A percentile compares a stretch with the other conserved stretches of the same genome.
These are phyloP conservation scores for Populus tremula DNA, from an alignment of 345 rosid species.

Conservation along the genomic window DNA sequence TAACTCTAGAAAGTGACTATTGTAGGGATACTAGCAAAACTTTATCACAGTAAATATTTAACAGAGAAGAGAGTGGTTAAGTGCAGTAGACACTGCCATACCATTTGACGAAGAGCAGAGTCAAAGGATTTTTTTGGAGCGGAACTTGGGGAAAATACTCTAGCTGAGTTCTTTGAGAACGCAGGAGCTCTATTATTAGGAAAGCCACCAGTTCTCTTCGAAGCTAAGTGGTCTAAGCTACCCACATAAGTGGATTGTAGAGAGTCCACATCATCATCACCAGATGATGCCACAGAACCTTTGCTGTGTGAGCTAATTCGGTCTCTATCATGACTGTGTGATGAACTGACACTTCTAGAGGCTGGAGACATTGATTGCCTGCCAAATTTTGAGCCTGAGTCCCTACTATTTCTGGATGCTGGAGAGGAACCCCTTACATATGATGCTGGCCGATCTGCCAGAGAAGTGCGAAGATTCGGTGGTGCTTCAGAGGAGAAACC, in stretches of 20 bases:
- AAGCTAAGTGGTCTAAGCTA: conserved; percentile 46
- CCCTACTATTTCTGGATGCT: conserved; percentile 84
- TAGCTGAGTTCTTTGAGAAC: conserved; percentile 56
- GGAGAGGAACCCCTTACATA: conserved; percentile 97
- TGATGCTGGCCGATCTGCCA: conserved; percentile 87
- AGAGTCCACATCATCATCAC: conserved; percentile 82
- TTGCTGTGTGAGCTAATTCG: conserved; percentile 72
- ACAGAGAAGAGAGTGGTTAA: background rate
- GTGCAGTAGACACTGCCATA: conserved; percentile 30
- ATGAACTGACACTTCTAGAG: conserved; percentile 84
- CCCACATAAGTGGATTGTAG: conserved; percentile 55
- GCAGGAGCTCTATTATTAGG: conserved; percentile 62
- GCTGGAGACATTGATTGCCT: conserved; percentile 97
- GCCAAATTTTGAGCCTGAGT: conserved; percentile 47
- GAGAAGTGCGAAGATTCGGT: conserved; percentile 94
- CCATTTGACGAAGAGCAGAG: conserved; percentile 78
- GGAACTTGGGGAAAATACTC: conserved; percentile 58
- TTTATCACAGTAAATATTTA: background rate
- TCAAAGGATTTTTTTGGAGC: conserved; percentile 85
- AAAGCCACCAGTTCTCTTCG: conserved; percentile 52
- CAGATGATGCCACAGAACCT: conserved; percentile 89
- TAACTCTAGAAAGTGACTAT: background rate
- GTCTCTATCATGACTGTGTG: conserved; percentile 86
- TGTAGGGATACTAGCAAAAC: background rate
- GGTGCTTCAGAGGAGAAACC: conserved; percentile 97